Base-by-base conservation (phyloP, 2,329 filamentous ascomycete genomes). In the Alternaria panax region DNA sequence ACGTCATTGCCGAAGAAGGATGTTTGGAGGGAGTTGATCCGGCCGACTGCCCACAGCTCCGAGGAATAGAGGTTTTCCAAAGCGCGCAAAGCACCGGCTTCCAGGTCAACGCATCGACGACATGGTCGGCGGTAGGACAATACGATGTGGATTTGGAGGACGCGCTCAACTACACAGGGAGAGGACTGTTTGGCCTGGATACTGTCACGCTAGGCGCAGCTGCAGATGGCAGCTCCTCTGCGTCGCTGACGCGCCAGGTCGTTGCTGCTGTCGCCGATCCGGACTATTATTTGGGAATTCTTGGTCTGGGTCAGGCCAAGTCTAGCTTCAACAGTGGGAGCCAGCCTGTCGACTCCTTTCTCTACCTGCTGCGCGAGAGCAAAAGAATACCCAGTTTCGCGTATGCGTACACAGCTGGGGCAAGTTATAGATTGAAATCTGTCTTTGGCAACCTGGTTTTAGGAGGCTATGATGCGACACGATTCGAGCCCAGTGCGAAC, bases 391-490 rank as follows among this genome's bases (percentile, higher is more conserved):
- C 76, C 1, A 78, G 75, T 51, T 54, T 75, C 4, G 74, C 75
- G 1, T 78, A 75, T 54, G 69, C 63, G 2, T 78, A 78, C 48
- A 75, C 76, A 20, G 76, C 76, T 45, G 76, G 76, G 22, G 75
- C 74, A 28, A 69, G 70, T 28, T 78, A 78, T 56, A 66, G 67
- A 9, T 53, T 71, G 22, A 77, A 77, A 43, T 71, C 70, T 1
- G 72, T 74, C 0, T 70, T 72, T 36, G 76, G 74, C 7, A 79
- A 68, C 48, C 68, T 81, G 22, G 74, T 78, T 1, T 60, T 82
- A 5, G 80, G 80, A 16, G 80, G 80, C 6, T 81, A 80, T 55
- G 80, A 82, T 60, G 65, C 70, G 18, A 75, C 74, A 1, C 75
- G 79, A n/a, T 76, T 79, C 59, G 70, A 61, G 22, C 53, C 70